Base-by-base conservation (phyloP, 1,284 basidiomycete genomes). In the Vanrija sp. region DNA sequence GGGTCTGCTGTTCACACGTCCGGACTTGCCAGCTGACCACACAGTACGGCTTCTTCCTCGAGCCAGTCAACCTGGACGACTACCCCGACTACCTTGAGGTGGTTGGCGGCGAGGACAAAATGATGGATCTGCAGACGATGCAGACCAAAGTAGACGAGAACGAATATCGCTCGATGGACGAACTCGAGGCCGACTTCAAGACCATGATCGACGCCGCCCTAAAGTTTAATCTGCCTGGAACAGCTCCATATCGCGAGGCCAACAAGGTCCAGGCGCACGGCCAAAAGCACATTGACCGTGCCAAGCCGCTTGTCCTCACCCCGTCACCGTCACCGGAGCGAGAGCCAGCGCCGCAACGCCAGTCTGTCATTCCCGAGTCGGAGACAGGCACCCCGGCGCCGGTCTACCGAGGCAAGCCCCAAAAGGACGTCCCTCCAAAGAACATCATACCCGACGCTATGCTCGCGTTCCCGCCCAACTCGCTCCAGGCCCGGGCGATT, bases 41-140 rank as follows among this genome's bases (percentile, higher is more conserved):
- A 6, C 36, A 72, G 67, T 75, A 75, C 43, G 72, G 67, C 2
- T 60, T 73, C 39, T 75, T 75, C 49, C 62, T 70, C 20, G 65
- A 72, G 36, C 72, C 56, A 47, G 75, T 76, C 12, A 61, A 69
- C 25, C 51, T 60, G 10, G 67, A 72, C 15, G 69, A 69, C 16
- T 74, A 69, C 41, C 73, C 75, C 5, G 67, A 66, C 23, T 76
- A 76, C 49, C 61, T 71, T 2, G 64, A 63, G 14, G 60, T 64
- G 3, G 69, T 76, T n/a, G 75, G 75, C 14, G 75, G 75, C 7
- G 61, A 64, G 25, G 73, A 72, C 45, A 72, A 72, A 36, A 72
- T 72, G 64, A 76, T 76, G 75, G 75, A 76, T 46, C 60, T 75
- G 38, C 64, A 62, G 4, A 76, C 75, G 12, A 76, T 76, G 72